Percentiles rank a stretch among this genome's conserved stretches.
phyloP scores from a whole-genome alignment of 176 grass and related monocot species.

The bread wheat (Triticum aestivum) region DNA sequence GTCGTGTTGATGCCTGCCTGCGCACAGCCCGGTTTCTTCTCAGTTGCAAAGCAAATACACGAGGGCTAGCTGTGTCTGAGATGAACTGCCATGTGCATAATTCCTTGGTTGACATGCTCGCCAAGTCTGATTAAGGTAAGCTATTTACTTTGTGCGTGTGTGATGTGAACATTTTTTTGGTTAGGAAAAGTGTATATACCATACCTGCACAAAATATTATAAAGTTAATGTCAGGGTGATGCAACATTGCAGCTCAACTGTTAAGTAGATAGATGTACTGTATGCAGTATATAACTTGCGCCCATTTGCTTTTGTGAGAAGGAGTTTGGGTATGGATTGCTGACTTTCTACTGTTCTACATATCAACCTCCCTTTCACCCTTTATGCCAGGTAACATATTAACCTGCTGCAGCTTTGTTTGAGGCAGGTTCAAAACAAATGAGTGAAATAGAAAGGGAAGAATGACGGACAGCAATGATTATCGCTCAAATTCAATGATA shows the following conservation, averaged over 20 bases:
- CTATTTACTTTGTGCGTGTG: not conserved
- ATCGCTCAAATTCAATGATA: not conserved
- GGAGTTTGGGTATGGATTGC: not conserved
- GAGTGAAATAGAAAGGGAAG: not conserved
- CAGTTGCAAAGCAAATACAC: constrained; percentile 42
- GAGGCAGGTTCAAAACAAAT: not conserved
- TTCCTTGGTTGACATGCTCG: constrained; percentile 51
- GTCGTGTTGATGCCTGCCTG: constrained; percentile 49
- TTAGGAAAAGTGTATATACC: not conserved
- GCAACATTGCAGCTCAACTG: not conserved
- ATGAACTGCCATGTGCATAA: constrained; percentile 57
- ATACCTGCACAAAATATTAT: not conserved
- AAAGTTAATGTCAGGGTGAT: not conserved
- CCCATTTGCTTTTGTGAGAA: no score
- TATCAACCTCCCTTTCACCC: not conserved
- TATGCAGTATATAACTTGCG: no score
- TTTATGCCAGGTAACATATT: not conserved
- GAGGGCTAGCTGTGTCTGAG: constrained; percentile 24
- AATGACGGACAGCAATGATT: not conserved
- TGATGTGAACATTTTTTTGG: no score
- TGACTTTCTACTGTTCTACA: not conserved
- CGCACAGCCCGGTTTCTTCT: constrained; percentile 42
- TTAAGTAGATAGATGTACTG: no score
- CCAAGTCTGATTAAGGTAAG: constrained; percentile 22
- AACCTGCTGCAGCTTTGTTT: not conserved